phyloP scores from a whole-genome alignment of 495 filamentous ascomycete species.

The Tuber brumale region DNA sequence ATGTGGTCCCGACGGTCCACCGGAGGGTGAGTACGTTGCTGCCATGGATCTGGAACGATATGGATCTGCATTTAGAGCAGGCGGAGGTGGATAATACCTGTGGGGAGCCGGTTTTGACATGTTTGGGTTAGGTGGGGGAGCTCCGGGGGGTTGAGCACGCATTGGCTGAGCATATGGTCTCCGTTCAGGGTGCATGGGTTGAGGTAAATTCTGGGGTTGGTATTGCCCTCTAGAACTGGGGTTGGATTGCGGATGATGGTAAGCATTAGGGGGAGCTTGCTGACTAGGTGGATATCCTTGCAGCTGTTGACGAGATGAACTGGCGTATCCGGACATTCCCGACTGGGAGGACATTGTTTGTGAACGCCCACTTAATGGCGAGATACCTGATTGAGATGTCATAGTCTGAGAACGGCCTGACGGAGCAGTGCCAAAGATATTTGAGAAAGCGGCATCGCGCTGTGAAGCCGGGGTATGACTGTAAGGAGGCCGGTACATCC shows the following conservation, averaged over 20 bases:
- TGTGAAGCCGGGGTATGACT: conserved; percentile 48
- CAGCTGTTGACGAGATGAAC: conserved; percentile 32
- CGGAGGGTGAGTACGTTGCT: conserved; percentile 29
- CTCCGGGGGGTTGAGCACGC: conserved; percentile 42
- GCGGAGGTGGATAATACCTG: conserved; percentile 53
- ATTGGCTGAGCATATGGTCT: conserved; percentile 51
- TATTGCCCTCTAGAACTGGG: conserved; percentile 50
- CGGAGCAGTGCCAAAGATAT: conserved; percentile 87
- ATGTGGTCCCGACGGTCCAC: conserved; percentile 35
- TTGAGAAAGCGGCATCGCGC: conserved; percentile 89
- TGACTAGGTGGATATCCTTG: conserved; percentile 44
- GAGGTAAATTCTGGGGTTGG: conserved; percentile 59
- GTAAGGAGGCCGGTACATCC: conserved; percentile 32
- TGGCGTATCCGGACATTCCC: conserved; percentile 18
- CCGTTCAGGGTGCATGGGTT: conserved; percentile 55
- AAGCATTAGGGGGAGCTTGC: conserved; percentile 44
- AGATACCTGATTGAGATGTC: conserved; percentile 60
- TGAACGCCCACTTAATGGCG: conserved; percentile 56
- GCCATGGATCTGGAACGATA: conserved; percentile 92
- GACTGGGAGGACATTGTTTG: conserved; percentile 52
- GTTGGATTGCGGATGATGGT: conserved; percentile 44
- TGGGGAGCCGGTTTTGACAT: conserved; percentile 50
- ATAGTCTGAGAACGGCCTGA: conserved; percentile 83
- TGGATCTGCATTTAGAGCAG: conserved; percentile 74
- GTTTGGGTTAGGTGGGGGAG: conserved; percentile 39